Evolutionary conservation across 495 filamentous ascomycete genomes (phyloP), one percentile per base, ranked within the genome.

Genomic region (Talaromyces ruber): DNA sequence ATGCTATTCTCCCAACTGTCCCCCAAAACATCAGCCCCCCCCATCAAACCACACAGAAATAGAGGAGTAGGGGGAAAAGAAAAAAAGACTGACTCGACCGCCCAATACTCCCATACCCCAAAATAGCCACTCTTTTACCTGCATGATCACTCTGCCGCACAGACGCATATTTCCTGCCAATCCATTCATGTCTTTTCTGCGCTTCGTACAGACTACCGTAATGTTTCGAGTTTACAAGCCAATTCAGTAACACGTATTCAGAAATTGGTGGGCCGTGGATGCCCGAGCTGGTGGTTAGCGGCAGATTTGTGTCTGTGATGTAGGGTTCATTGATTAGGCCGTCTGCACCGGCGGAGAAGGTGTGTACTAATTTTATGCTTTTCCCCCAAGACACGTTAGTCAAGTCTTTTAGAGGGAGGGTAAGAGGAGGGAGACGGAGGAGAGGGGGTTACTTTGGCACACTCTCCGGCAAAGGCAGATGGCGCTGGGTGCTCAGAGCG

Each of bases 101-200:
- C 1, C 91, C 91, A 62, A 97, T 96, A 65, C 84, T 86, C 26
- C 92, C 90, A 71, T 95, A 95, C 5, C 92, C 92, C 4, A 96
- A 78, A 39, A 95, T 88, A 9, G 91, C 90, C 25, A 90, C 80
- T 7, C 76, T 76, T 63, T 82, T 78, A 3, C 81, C 80, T 0
- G 81, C 82, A 18, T 82, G 75, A 63, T 88, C 84, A 45, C 72
- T 66, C 11, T 80, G 37, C 4, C n/a, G 65, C 6, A 50, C 25
- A 14, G 8, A 6, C 6, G 12, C 30, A 34, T 43, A 57, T 3
- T 57, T 24, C n/a, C 25, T 43, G 0, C 62, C 30, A 28, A 72
- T 62, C 81, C 81, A 83, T 6, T 65, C 11, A 39, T 76, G 78
- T 16, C 70, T 66, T 25, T 70, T 72, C 62, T 83, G 81, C 59